Percentiles rank a stretch among this genome's conserved stretches.
Evolutionary conservation across 1,139 yeast species (phyloP).

Genomic region (Zygoascus sp.): DNA sequence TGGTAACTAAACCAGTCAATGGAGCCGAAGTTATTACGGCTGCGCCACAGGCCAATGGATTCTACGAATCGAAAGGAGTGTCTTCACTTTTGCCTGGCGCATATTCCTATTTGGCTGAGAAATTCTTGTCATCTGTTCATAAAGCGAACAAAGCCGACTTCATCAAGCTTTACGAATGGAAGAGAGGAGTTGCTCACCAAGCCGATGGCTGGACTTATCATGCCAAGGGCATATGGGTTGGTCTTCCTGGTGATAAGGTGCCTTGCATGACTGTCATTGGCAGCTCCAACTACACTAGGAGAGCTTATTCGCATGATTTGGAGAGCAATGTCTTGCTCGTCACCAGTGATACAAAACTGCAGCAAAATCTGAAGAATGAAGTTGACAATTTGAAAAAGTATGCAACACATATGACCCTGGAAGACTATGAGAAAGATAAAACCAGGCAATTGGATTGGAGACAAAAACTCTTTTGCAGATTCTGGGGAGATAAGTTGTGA

Average conservation of each 20-base stretch:
- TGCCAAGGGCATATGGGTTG: constrained; percentile 95
- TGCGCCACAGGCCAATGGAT: constrained; percentile 86
- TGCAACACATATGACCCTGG: constrained; percentile 48
- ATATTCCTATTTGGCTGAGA: constrained; percentile 69
- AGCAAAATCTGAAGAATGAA: constrained; percentile 56
- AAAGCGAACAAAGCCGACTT: constrained; percentile 39
- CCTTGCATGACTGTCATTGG: constrained; percentile 84
- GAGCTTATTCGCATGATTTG: constrained; percentile 83
- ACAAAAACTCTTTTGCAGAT: constrained; percentile 46
- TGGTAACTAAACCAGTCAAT: constrained; percentile 49
- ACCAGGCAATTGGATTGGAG: constrained; percentile 61
- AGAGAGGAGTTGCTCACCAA: constrained; percentile 72
- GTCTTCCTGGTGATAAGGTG: constrained; percentile 44
- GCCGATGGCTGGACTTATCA: constrained; percentile 95
- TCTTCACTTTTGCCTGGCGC: constrained; percentile 85
- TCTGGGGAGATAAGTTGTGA: constrained; percentile 56
- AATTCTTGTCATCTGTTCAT: constrained; percentile 56
- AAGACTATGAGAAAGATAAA: constrained; percentile 52
- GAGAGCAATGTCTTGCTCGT: constrained; percentile 81
- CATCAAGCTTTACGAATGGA: constrained; percentile 68
- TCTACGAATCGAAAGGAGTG: constrained; percentile 77
- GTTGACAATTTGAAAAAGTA: constrained; percentile 54
- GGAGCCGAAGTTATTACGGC: constrained; percentile 79
- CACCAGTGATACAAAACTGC: constrained; percentile 62
- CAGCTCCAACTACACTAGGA: constrained; percentile 85